Evolutionary conservation across 768 basidiomycete species (phyloP), one percentile per base, ranked within the genome.

Genomic region (Termitomyces sp.): DNA sequence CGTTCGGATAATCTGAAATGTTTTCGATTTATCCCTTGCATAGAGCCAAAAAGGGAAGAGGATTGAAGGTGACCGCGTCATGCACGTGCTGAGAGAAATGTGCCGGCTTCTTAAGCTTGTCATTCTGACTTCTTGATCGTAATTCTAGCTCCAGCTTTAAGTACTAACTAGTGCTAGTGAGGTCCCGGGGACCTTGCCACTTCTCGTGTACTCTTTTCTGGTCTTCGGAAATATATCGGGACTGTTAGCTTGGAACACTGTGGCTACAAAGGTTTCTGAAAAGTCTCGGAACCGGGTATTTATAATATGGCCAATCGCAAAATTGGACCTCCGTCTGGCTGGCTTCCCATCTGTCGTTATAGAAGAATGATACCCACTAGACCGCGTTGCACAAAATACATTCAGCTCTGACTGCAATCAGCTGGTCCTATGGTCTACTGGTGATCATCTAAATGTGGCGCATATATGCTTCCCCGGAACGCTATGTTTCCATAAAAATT

Each of bases 11-110:
- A 27, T 27, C 27, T 27, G 27, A 27, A n/a, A 4, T 27, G 27
- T 27, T 27, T n/a, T n/a, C n/a, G n/a, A n/a, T n/a, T n/a, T n/a
- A n/a, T n/a, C n/a, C n/a, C n/a, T n/a, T n/a, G n/a, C n/a, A 27
- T 4, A 6, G 12, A 33, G n/a, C n/a, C 48, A 33, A 6, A n/a
- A 30, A 33, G 6, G 22, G n/a, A 5, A 8, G 15, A 5, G 7
- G 46, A 7, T 5, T 20, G 6, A 18, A 31, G 18, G 47, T 34
- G 30, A 56, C n/a, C 55, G 46, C 55, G 55, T 12, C 55, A 34
- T 22, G 22, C 55, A 56, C 55, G 55, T 56, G 55, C 46, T 56
- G 55, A 4, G 55, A 4, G 55, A 48, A 42, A 44, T 27, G 3
- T 39, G 27, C 27, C 27, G 27, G 27, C 27, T 27, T 27, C 27